Evolutionary conservation across 2,329 filamentous ascomycete genomes (phyloP).

Genomic region (Orbilia brochopaga): DNA sequence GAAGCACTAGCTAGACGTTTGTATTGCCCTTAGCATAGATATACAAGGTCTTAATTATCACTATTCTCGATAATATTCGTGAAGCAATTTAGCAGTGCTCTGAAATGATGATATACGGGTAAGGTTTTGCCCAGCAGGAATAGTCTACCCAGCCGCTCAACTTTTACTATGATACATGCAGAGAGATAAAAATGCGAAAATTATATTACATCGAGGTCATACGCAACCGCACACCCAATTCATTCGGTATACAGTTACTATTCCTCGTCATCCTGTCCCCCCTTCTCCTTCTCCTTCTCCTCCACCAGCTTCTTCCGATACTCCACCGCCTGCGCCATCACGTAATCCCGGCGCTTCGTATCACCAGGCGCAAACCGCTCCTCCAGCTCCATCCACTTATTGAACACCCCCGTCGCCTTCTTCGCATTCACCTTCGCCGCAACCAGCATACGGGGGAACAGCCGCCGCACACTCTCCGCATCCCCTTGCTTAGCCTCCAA

Average conservation of each 20-base stretch:
- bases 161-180: constrained; percentile 28
- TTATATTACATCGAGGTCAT: constrained; percentile 1
- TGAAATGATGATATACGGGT: neutral
- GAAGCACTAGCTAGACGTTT: no score
- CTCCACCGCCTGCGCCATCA: constrained; percentile 72
- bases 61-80: no score
- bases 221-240: neutral
- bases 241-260: constrained; percentile 12
- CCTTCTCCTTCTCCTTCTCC: constrained; percentile 56
- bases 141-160: no score
- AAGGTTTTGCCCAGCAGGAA: neutral
- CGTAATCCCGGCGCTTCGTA: constrained; percentile 71
- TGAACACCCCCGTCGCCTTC: constrained; percentile 85
- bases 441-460: constrained; percentile 80
- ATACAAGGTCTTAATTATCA: no score
- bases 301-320: constrained; percentile 67
- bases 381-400: constrained; percentile 90
- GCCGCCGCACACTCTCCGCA: constrained; percentile 67
- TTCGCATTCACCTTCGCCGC: constrained; percentile 75
- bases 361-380: constrained; percentile 68
- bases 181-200: no score
- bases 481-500: constrained; percentile 73
- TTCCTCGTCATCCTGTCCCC: constrained; percentile 25
- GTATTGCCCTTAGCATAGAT: no score
- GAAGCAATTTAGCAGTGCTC: no score